Evolutionary conservation across 2,329 filamentous ascomycete species (phyloP), one percentile per base, ranked within the genome.

Genomic region (Xylariaceae sp.): DNA sequence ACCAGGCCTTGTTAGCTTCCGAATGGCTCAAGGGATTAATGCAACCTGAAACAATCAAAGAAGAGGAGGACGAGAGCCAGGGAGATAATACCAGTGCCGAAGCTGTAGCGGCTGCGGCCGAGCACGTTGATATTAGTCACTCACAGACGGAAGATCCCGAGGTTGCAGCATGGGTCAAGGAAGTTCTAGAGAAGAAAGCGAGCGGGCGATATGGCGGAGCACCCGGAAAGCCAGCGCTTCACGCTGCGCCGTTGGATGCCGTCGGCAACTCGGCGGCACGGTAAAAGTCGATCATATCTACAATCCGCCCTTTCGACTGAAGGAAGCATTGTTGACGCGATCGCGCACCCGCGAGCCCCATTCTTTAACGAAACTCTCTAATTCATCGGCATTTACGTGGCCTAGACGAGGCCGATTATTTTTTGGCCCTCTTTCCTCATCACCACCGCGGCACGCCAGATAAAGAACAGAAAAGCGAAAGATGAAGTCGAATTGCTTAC

Each of bases 1-100:
- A 99, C 72, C 85, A 88, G 55, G 92, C 90, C 80, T 83, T 99
- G 4, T 81, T 99, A 9, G 86, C 90, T 68, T 93, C 97, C 71
- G 86, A 90, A 34, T 99, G 94, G 94, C 81, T 99, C 4, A 82
- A 85, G 7, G 80, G 84, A 0, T 79, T 96, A 44, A 83, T 87
- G 64, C 89, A 92, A 66, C 90, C 90, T 1, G 81, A 85, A 68
- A 69, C 71, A 45, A 71, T 74, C 62, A 59, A 69, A 52, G 71
- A 75, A 67, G 69, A 75, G 61, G 72, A 72, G 17, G 70, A 74
- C 60, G 72, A 72, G 48, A 64, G 69, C 23, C 71, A 73, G 17
- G 71, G 71, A 39, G 68, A 71, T 61, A 63, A 69, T 53, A 65
- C 69, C 50, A 73, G 75, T 56, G 75, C 73, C n/a, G 75, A 74